Evolutionary conservation across 2,329 filamentous ascomycete species (phyloP), one percentile per base, ranked within the genome.

Genomic region (Hypoxylon sp.): DNA sequence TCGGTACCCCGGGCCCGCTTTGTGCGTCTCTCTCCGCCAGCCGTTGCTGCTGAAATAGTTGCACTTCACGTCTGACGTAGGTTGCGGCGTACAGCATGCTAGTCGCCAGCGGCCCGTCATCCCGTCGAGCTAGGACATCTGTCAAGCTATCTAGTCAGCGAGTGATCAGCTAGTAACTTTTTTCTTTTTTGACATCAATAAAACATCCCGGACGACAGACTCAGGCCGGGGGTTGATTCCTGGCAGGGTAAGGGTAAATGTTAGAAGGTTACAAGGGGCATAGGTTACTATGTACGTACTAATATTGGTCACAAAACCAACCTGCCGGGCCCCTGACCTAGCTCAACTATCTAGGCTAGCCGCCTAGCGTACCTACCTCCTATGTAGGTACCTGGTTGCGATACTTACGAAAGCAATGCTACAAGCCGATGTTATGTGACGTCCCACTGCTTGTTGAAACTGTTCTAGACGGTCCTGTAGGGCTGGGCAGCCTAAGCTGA

Each of bases 401-500:
- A n/a, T n/a, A n/a, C 8, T 41, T 41, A 8, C 37, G 37, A 41
- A 41, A 19, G n/a, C 6, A n/a, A 13, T 6, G 37, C 8, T 41
- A 6, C 44, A 6, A 26, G 43, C 19, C 10, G n/a, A 30, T 30
- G 44, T 17, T 17, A 28, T 48, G 44, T 19, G 24, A 48, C 44
- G 44, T 30, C 44, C n/a, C 44, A 30, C 44, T 28, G 44, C 22
- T 28, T n/a, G n/a, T n/a, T n/a, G n/a, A 15, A 48, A 48, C 19
- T 10, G 44, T 24, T 48, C 44, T 48, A 48, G 44, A 48, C 24
- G 44, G 24, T 15, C 44, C 44, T n/a, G 44, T 48, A 48, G 44
- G 44, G 44, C 44, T 48, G 44, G 44, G 44, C 44, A 30, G 15
- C 37, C 13, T 11, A 28, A 28, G 44, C 44, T 48, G 44, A 48